A percentile compares a stretch with the other conserved stretches of the same genome.
Evolutionary conservation across 2,329 filamentous ascomycete species (phyloP).

Genomic region (Talaromyces islandicus): DNA sequence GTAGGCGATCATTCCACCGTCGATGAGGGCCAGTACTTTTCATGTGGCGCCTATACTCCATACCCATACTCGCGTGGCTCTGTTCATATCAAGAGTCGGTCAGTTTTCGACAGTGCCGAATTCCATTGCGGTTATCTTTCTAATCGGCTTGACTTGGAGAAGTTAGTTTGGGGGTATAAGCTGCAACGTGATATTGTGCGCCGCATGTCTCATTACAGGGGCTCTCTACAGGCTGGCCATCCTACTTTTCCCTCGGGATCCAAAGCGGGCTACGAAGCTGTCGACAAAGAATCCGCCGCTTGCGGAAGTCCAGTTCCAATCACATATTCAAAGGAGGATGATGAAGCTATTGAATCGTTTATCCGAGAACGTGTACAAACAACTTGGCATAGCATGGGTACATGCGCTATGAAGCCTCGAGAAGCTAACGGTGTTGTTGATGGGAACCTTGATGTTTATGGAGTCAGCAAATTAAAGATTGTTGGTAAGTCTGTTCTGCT

Average conservation of each 20-base stretch:
- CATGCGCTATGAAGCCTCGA: constrained; percentile 9
- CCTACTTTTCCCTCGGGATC: constrained; percentile 33
- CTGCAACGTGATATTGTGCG: constrained; percentile 56
- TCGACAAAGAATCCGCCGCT: constrained; percentile 16
- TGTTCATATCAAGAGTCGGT: constrained; percentile 50
- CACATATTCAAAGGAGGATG: constrained; percentile 44
- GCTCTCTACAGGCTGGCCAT: constrained; percentile 33
- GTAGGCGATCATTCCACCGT: constrained; percentile 26
- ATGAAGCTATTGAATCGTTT: constrained; percentile 42
- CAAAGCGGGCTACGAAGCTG: constrained; percentile 37
- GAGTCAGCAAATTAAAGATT: constrained; percentile 3
- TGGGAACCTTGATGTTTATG: constrained; percentile 12
- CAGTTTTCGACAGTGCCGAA: constrained; percentile 40
- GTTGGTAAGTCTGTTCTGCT: constrained; percentile 10
- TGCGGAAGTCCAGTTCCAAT: constrained; percentile 33
- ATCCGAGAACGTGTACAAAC: constrained; percentile 34
- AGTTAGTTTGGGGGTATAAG: constrained; percentile 60
- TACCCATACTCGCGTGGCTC: constrained; percentile 58
- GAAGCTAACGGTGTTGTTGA: constrained; percentile 13
- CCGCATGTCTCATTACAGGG: constrained; percentile 47
- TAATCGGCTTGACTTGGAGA: constrained; percentile 52
- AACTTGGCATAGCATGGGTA: constrained; percentile 41
- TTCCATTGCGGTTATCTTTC: constrained; percentile 55
- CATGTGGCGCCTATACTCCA: constrained; percentile 48
- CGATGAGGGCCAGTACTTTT: constrained; percentile 47